Conservation (phyloP, 2,329 filamentous ascomycete genomes). For the Lachnellula subtilissima region DNA sequence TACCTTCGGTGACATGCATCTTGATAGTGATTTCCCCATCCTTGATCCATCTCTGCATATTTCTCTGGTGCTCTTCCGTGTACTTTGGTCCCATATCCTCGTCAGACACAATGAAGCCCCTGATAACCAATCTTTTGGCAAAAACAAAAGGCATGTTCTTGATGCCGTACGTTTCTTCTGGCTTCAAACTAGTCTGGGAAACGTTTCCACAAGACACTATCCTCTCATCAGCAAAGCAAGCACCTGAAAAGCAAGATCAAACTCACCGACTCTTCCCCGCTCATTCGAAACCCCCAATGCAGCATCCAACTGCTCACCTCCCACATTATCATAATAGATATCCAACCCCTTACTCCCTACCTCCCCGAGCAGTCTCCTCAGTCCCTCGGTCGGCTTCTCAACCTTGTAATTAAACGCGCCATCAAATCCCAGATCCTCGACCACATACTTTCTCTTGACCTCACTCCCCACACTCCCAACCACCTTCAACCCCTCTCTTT, state of each 20-base stretch:
- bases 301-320: constrained; percentile 67
- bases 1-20: constrained; percentile 56
- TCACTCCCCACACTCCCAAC: constrained; percentile 71
- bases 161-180: constrained; percentile 51
- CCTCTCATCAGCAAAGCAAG: neutral
- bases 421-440: constrained; percentile 67
- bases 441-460: constrained; percentile 68
- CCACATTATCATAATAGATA: constrained; percentile 78
- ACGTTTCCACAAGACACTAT: constrained; percentile 55
- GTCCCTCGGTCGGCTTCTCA: constrained; percentile 57
- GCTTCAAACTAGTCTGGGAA: constrained; percentile 58
- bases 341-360: constrained; percentile 67
- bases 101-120: constrained; percentile 63
- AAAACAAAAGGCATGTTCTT: constrained; percentile 56
- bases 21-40: constrained; percentile 59
- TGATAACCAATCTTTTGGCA: constrained; percentile 54
- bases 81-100: constrained; percentile 57
- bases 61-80: constrained; percentile 57
- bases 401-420: constrained; percentile 76
- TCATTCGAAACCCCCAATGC: constrained; percentile 57
- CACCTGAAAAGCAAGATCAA: neutral
- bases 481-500: constrained; percentile 67
- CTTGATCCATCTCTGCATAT: constrained; percentile 62
- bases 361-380: constrained; percentile 44
- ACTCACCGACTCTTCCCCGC: constrained; percentile 52